Percentiles rank a stretch among this genome's conserved stretches.
Evolutionary conservation across 176 grass and related monocot species (phyloP).

Genomic region (Eragrostis nindensis): DNA sequence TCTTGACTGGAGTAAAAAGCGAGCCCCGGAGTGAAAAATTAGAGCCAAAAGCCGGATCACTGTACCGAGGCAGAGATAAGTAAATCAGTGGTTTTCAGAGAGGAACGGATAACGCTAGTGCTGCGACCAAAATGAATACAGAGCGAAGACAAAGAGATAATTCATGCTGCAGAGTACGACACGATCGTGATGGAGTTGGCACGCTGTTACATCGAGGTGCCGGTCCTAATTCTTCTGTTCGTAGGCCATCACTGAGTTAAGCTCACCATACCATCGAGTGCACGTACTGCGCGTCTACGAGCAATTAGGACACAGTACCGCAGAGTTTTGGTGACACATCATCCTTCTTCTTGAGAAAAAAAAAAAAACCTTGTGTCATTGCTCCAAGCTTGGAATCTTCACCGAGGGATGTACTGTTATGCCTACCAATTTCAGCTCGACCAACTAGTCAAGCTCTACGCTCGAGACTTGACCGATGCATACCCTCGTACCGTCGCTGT

Average conservation of each 20-base stretch:
- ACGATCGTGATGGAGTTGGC: neutral
- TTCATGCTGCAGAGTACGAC: neutral
- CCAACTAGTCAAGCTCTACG: constrained; percentile 9
- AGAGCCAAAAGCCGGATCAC: too few relatives aligned
- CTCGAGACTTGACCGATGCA: neutral
- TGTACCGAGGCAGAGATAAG: too few relatives aligned
- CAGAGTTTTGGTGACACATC: neutral
- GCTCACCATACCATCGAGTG: neutral
- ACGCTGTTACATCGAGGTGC: constrained; percentile 24
- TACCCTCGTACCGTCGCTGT: constrained; percentile 22
- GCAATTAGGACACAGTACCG: neutral
- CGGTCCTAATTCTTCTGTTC: neutral
- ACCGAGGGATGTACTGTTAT: neutral
- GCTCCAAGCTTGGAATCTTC: too few relatives aligned
- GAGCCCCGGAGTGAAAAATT: neutral
- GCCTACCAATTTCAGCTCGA: constrained; percentile 21
- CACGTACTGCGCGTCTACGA: neutral
- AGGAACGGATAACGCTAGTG: neutral
- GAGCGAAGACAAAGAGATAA: neutral
- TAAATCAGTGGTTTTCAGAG: neutral
- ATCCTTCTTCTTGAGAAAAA: neutral
- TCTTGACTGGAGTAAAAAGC: neutral
- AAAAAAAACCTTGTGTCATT: too few relatives aligned
- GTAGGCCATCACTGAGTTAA: neutral
- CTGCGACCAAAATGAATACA: neutral